phyloP scores from a whole-genome alignment of 208 protist genomes.

The Herpetomonas samuelpessoai region DNA sequence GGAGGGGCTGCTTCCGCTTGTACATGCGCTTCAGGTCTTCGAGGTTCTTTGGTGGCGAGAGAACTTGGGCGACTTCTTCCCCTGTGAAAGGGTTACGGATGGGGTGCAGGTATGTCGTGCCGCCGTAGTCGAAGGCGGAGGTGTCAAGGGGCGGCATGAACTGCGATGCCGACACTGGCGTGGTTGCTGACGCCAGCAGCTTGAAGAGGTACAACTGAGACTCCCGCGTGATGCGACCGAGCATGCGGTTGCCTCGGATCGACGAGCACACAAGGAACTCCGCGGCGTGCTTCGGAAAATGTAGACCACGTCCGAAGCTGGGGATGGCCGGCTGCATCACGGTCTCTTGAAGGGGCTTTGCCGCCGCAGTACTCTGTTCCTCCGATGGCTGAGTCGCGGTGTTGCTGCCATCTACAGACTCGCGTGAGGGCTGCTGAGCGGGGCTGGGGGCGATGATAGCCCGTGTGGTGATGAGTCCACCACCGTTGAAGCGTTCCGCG shows the following conservation, averaged over 20 bases:
- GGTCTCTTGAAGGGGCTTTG: not conserved
- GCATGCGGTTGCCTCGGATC: constrained; percentile 28
- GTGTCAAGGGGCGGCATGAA: constrained; percentile 43
- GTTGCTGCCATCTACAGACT: not conserved
- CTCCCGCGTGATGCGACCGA: constrained; percentile 25
- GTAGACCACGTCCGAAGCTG: constrained; percentile 10
- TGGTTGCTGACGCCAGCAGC: constrained; percentile 28
- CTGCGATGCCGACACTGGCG: constrained; percentile 33
- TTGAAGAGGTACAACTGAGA: constrained; percentile 29
- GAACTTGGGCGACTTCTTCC: constrained; percentile 24
- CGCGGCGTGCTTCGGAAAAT: constrained; percentile 17
- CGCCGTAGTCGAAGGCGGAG: constrained; percentile 45
- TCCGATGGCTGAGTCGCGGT: not conserved
- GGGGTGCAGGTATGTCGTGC: constrained; percentile 29
- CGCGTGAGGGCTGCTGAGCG: too few species aligned
- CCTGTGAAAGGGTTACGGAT: constrained; percentile 17
- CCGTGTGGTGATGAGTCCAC: not conserved
- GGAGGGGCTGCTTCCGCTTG: constrained; percentile 18
- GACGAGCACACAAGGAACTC: constrained; percentile 26
- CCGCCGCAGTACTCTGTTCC: too few species aligned
- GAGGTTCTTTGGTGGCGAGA: constrained; percentile 33
- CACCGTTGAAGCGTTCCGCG: not conserved
- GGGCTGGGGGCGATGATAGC: not conserved
- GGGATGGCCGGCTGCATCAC: too few species aligned
- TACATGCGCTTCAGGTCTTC: constrained; percentile 24